Evolutionary conservation across 2,329 filamentous ascomycete species (phyloP), one percentile per base, ranked within the genome.

Genomic region (Botryosphaeria agaves): DNA sequence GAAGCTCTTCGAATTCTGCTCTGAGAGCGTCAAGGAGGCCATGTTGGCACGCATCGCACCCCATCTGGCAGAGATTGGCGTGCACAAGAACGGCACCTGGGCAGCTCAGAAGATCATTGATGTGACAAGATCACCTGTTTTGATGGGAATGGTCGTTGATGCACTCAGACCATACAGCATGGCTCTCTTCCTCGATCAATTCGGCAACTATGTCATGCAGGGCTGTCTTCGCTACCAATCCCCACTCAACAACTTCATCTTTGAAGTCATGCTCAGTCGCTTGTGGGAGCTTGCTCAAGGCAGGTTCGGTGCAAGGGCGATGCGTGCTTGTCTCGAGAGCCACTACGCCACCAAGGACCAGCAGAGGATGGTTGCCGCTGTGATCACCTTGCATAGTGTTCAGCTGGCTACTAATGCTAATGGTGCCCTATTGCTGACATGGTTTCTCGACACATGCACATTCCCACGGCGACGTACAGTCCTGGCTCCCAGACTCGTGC

Each of bases 1-100:
- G 59, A 98, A 98, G 57, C 64, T 98, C 27, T 98, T 98, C 48
- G 87, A 98, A 53, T 83, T 82, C 57, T 95, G 89, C 59, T 89
- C 83, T 0, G 87, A 95, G 50, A 64, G 73, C 25, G 72, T 87
- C 25, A 85, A 91, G 44, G 84, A 94, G 52, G 76, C 79, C 33
- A 95, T 98, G 89, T 63, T 98, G 34, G 57, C 62, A 9, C 74
- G 85, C 47, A 92, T 98, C 44, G 73, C 80, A 3, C 85, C 87
- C 34, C 85, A 94, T 49, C 69, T 95, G 50, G 84, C 87, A 16
- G 85, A 95, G 56, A 94, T 95, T 55, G 89, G 89, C 44, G 76
- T 94, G 5, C 89, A 98, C 67, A 98, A 98, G 69, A 98, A 98
- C 46, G 89, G 89, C 38, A 98, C 89, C 1, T 98, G 89, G 89